Conservation (phyloP, 495 filamentous ascomycete genomes). For the Penicillium goetzii region DNA sequence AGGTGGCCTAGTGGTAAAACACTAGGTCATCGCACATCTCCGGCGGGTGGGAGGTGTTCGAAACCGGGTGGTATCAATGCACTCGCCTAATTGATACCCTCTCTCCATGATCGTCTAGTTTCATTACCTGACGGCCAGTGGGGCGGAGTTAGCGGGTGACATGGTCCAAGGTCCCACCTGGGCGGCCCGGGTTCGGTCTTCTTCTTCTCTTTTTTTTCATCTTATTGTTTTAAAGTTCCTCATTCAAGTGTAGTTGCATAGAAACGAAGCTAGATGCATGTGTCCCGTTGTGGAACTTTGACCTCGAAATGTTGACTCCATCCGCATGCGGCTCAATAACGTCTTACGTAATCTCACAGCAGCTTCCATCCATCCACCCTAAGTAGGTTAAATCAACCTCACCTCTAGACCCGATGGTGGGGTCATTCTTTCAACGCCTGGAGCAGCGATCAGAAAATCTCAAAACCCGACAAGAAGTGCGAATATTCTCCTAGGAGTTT, state of each 20-base stretch:
- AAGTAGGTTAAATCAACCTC: slow-evolving; percentile 7
- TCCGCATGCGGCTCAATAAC: neutral
- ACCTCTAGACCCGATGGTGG: neutral
- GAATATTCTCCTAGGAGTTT: neutral
- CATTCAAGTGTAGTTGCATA: neutral
- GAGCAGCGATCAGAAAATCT: too few species aligned
- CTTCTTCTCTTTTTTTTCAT: neutral
- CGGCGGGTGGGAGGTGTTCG: neutral
- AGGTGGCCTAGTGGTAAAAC: neutral
- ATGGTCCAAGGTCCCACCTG: too few species aligned
- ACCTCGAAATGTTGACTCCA: neutral
- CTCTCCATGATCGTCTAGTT: neutral
- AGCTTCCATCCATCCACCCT: too few species aligned
- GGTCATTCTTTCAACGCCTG: neutral
- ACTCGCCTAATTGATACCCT: neutral
- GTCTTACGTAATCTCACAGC: neutral
- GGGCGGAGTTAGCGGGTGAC: slow-evolving; percentile 1
- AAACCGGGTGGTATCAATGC: neutral
- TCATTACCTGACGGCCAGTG: neutral
- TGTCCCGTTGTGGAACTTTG: neutral
- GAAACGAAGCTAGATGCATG: neutral
- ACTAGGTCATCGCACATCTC: neutral
- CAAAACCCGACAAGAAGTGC: neutral
- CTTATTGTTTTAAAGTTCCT: too few species aligned
- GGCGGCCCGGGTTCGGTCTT: neutral